Evolutionary conservation across 768 basidiomycete genomes (phyloP).

Genomic region (Butyriboletus loyo): DNA sequence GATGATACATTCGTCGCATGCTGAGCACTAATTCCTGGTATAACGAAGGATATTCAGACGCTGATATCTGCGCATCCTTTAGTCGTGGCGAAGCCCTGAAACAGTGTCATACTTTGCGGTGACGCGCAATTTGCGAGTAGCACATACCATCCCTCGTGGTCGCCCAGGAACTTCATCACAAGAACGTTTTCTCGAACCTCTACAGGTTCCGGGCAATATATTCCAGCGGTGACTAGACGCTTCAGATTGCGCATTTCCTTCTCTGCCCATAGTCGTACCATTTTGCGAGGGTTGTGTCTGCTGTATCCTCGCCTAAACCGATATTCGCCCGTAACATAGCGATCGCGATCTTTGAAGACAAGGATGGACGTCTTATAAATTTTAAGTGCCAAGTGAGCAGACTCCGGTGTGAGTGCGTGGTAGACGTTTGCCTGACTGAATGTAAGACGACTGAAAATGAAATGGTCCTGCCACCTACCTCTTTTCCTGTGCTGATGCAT

Average conservation of each 20-base stretch:
- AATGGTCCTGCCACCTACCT: slow-evolving; percentile 47
- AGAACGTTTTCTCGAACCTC: slow-evolving; percentile 97
- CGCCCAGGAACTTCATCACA: slow-evolving; percentile 91
- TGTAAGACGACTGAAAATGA: background rate
- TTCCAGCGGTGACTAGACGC: slow-evolving; percentile 76
- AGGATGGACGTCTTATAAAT: slow-evolving; percentile 99
- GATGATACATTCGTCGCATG: slow-evolving; percentile 81
- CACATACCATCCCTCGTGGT: slow-evolving; percentile 74
- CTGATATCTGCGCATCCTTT: slow-evolving; percentile 76
- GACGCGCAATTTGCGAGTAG: slow-evolving; percentile 2
- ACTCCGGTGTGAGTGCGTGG: slow-evolving; percentile 65
- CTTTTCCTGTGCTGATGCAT: slow-evolving; percentile 97
- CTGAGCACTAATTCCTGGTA: slow-evolving; percentile 80
- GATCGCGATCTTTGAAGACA: slow-evolving; percentile 95
- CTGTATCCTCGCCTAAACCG: slow-evolving; percentile 91
- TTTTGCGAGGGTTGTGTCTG: slow-evolving; percentile 92
- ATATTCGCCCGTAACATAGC: slow-evolving; percentile 93
- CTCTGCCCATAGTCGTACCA: slow-evolving; percentile 98
- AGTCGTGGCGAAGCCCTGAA: slow-evolving; percentile 87
- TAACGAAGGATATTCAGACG: slow-evolving; percentile 50
- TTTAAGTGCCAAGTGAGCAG: slow-evolving; percentile 81
- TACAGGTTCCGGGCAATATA: slow-evolving; percentile 82
- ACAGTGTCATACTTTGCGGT: background rate
- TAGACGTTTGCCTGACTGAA: slow-evolving; percentile 88
- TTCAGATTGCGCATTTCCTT: slow-evolving; percentile 98